Base-by-base conservation (phyloP, 2,329 filamentous ascomycete genomes). In the Arthrobotrys musiformis region DNA sequence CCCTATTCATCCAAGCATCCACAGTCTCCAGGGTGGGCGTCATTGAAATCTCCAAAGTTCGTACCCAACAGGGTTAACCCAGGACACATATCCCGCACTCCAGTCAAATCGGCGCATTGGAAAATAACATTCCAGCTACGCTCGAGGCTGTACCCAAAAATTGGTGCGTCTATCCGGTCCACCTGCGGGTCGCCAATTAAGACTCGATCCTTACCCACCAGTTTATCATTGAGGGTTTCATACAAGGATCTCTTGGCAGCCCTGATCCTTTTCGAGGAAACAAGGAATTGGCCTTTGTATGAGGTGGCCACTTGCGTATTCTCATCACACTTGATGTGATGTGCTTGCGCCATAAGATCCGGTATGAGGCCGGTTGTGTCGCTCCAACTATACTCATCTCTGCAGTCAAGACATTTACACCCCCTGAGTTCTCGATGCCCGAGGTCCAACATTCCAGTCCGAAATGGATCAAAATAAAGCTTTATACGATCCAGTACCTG, bases 271-370 rank as follows among this genome's bases (percentile, higher is more conserved):
- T 81, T 81, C 0, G 84, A 84, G 0, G 85, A 86, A 1, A 83
- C 85, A 40, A 86, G 81, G 79, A 87, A 87, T 61, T 86, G 84
- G 15, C 86, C 86, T 50, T 85, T 85, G 77, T 85, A 86, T 2
- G 84, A 85, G 5, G 86, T 77, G 11, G 84, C 80, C 0, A 85
- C 82, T 28, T 80, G 79, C 1, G 82, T 80, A 67, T 83, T 84
- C 15, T 74, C 74, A 4, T 81, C 40, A 79, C 82, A 52, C 37
- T 79, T 52, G 63, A 74, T 78, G 0, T 80, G 79, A n/a, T 82
- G 80, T 2, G 81, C 79, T 22, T 81, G 80, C 15, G 79, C 77
- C 75, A 82, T 83, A 62, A 85, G 80, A 69, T 83, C 54, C n/a
- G 83, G 82, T 15, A 86, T 80, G 4, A 85, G 79, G 6, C 81